phyloP scores from a whole-genome alignment of 305 asterid genomes.

The Withania somnifera region DNA sequence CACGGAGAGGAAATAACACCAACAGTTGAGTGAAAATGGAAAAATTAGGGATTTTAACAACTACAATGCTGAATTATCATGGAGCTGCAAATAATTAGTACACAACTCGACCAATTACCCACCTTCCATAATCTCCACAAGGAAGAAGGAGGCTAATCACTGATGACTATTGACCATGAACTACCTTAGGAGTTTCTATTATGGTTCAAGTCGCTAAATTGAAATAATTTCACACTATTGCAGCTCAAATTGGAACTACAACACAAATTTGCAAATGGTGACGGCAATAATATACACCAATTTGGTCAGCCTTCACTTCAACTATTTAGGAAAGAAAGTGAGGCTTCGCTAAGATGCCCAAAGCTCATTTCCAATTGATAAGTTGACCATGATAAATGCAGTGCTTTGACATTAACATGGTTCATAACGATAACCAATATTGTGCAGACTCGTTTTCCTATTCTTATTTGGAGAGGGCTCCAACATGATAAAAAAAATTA shows the following conservation, averaged over 20 bases:
- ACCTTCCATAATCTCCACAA: neutral
- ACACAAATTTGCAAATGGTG: neutral
- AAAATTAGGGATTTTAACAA: neutral
- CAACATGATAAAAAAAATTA: neutral
- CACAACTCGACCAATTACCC: neutral
- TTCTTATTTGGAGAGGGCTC: neutral
- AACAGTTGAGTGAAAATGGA: neutral
- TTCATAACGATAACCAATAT: neutral
- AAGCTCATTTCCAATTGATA: neutral
- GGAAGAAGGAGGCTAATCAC: neutral
- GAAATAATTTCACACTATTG: neutral
- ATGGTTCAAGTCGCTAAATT: neutral
- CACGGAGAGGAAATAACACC: neutral
- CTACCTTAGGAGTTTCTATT: neutral
- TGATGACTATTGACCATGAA: neutral
- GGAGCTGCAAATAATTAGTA: neutral
- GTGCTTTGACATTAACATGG: neutral
- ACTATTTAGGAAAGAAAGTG: neutral
- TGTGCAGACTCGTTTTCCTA: neutral
- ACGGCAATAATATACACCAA: neutral
- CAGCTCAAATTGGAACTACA: neutral
- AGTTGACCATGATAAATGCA: neutral
- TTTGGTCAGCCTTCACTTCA: neutral
- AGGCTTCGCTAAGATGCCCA: neutral
- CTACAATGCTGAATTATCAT: neutral